Conservation (phyloP, 2,329 filamentous ascomycete genomes). For the Sporothrix brunneoviolacea region DNA sequence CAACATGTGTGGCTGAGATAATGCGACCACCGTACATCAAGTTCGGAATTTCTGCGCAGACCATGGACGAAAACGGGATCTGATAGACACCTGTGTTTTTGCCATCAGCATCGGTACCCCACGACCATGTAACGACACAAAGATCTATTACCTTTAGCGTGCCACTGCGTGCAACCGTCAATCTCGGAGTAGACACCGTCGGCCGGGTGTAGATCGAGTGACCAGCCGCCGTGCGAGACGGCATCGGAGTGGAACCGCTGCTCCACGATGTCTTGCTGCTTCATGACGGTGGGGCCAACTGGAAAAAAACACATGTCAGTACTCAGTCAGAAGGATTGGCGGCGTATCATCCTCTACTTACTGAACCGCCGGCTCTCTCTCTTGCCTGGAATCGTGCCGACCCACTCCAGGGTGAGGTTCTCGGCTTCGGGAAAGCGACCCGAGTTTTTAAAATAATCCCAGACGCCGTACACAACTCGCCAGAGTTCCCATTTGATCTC, state of each 20-base stretch:
- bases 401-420: slow-evolving; percentile 23
- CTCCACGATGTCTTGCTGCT: slow-evolving; percentile 23
- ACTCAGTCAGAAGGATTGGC: no score
- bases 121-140: no score
- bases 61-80: slow-evolving; percentile 23
- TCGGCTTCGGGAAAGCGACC: slow-evolving; percentile 22
- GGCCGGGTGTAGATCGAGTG: slow-evolving; percentile 23
- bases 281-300: slow-evolving; percentile 22
- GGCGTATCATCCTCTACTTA: no score
- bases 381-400: slow-evolving; percentile 23
- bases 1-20: slow-evolving; percentile 22
- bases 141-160: no score
- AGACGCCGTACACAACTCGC: slow-evolving; percentile 22
- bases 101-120: neutral
- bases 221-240: slow-evolving; percentile 23
- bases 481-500: slow-evolving; percentile 25
- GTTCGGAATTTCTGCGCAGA: slow-evolving; percentile 22
- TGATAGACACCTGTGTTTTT: slow-evolving; percentile 18
- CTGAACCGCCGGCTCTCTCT: slow-evolving; percentile 21
- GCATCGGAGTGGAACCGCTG: slow-evolving; percentile 21
- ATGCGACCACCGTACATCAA: slow-evolving; percentile 23
- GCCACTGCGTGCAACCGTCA: slow-evolving; percentile 23
- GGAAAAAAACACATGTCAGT: no score
- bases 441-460: slow-evolving; percentile 24
- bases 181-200: slow-evolving; percentile 24